These are phyloP conservation scores for Globisporangium nodosum DNA, from an alignment of 352 stramenopile species.

Conservation along the genomic window DNA sequence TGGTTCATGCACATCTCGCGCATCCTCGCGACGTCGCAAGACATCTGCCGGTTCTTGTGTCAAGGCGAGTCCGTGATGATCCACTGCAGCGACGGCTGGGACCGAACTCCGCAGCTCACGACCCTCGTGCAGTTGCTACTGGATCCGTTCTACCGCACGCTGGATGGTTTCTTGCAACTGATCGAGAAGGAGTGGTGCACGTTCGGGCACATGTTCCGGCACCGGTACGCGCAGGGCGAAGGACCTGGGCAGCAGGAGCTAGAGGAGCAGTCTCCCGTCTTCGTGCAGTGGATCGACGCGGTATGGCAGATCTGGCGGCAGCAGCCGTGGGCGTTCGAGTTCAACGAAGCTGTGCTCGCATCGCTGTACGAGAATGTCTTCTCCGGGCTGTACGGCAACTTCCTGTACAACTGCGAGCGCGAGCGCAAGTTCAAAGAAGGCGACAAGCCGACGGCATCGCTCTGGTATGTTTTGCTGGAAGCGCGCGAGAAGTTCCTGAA, in stretches of 20 bases:
- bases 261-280: slow-evolving; percentile 97
- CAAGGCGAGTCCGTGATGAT: slow-evolving; percentile 95
- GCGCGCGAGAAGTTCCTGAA: slow-evolving; percentile 72
- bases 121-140: slow-evolving; percentile 95
- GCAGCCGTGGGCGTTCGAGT: slow-evolving; percentile 97
- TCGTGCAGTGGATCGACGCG: slow-evolving; percentile 98
- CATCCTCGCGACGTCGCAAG: slow-evolving; percentile 92
- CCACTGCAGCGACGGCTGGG: slow-evolving; percentile 99
- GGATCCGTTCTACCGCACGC: slow-evolving; percentile 97
- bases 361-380: slow-evolving; percentile 95
- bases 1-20: slow-evolving; percentile 97
- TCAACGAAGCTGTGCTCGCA: slow-evolving; percentile 91
- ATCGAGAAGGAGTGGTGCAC: slow-evolving; percentile 99
- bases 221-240: slow-evolving; percentile 94
- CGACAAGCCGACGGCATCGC: slow-evolving; percentile 49
- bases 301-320: slow-evolving; percentile 97
- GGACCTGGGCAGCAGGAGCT: slow-evolving; percentile 90
- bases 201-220: slow-evolving; percentile 99
- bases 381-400: slow-evolving; percentile 95
- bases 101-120: slow-evolving; percentile 96
- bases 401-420: slow-evolving; percentile 96
- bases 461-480: slow-evolving; percentile 67
- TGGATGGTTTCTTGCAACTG: slow-evolving; percentile 92
- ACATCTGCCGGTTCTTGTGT: slow-evolving; percentile 92
- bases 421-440: slow-evolving; percentile 65